Percentiles rank a stretch among this genome's conserved stretches.
These are phyloP conservation scores for Phytophthora nicotianae DNA, from an alignment of 352 stramenopile species.

Conservation along the genomic window DNA sequence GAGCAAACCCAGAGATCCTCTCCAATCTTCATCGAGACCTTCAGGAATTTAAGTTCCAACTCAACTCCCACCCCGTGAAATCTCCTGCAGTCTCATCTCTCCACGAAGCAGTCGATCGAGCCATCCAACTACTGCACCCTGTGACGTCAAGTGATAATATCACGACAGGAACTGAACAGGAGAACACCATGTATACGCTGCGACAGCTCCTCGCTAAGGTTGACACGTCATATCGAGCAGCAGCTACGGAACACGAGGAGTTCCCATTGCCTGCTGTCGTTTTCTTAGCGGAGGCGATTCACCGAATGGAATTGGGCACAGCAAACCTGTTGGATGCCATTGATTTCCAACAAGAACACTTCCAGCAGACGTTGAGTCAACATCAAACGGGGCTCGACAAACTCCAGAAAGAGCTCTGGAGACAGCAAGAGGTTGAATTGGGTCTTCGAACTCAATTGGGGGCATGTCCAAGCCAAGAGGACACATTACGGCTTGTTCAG, in stretches of 20 bases:
- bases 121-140: constrained; percentile 43
- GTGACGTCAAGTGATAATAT: constrained; percentile 6
- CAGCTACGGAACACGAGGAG: constrained; percentile 22
- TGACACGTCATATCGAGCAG: constrained; percentile 37
- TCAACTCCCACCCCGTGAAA: constrained; percentile 28
- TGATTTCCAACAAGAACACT: constrained; percentile 58
- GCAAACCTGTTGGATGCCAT: constrained; percentile 59
- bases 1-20: constrained; percentile 41
- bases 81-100: constrained; percentile 36
- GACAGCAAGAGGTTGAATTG: constrained; percentile 51
- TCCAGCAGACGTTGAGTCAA: constrained; percentile 42
- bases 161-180: constrained; percentile 14
- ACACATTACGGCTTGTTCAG: constrained; percentile 60
- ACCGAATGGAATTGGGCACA: constrained; percentile 67
- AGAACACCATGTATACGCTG: constrained; percentile 48
- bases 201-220: constrained; percentile 44
- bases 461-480: constrained; percentile 64
- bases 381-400: constrained; percentile 50
- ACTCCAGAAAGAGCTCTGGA: constrained; percentile 49
- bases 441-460: constrained; percentile 50
- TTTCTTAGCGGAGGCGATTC: constrained; percentile 50
- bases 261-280: constrained; percentile 14
- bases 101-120: constrained; percentile 35
- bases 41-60: constrained; percentile 31
- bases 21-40: constrained; percentile 40